Conservation (phyloP, 108 stramenopile genomes). For the Skeletonema menzelii region DNA sequence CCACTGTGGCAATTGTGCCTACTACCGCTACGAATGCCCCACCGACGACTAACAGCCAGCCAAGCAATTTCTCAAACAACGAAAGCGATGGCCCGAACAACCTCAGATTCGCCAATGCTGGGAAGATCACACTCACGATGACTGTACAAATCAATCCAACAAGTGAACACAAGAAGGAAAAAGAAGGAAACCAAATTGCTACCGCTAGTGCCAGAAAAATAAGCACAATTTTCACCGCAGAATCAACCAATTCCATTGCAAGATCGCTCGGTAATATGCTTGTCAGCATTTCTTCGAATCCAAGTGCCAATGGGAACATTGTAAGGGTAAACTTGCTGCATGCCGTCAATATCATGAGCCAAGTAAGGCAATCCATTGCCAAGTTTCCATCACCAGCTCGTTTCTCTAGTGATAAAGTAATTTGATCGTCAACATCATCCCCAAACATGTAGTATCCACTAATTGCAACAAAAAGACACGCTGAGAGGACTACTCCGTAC, state of each 20-base stretch:
- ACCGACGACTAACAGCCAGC: conserved; percentile 36
- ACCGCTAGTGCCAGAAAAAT: conserved; percentile 58
- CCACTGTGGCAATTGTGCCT: conserved; percentile 55
- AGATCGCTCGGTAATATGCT: conserved; percentile 61
- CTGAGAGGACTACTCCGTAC: conserved; percentile 54
- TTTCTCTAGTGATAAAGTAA: conserved; percentile 73
- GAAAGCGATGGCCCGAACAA: conserved; percentile 62
- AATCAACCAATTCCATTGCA: conserved; percentile 53
- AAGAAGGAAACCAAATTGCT: conserved; percentile 78
- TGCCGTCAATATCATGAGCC: conserved; percentile 84
- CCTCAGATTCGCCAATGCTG: conserved; percentile 70
- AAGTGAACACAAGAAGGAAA: conserved; percentile 69
- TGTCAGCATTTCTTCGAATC: conserved; percentile 81
- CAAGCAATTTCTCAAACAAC: conserved; percentile 40
- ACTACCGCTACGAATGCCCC: conserved; percentile 55
- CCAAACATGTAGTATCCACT: conserved; percentile 86
- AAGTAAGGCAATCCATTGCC: conserved; percentile 68
- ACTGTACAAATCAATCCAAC: conserved; percentile 86
- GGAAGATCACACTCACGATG: conserved; percentile 75
- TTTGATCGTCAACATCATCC: conserved; percentile 73
- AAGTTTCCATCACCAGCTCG: conserved; percentile 37
- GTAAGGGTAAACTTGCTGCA: conserved; percentile 79
- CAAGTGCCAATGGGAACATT: conserved; percentile 83
- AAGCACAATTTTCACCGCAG: conserved; percentile 60
- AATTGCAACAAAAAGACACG: conserved; percentile 62